Conservation (phyloP, 2,329 filamentous ascomycete species). For the Colletotrichum tanaceti region DNA sequence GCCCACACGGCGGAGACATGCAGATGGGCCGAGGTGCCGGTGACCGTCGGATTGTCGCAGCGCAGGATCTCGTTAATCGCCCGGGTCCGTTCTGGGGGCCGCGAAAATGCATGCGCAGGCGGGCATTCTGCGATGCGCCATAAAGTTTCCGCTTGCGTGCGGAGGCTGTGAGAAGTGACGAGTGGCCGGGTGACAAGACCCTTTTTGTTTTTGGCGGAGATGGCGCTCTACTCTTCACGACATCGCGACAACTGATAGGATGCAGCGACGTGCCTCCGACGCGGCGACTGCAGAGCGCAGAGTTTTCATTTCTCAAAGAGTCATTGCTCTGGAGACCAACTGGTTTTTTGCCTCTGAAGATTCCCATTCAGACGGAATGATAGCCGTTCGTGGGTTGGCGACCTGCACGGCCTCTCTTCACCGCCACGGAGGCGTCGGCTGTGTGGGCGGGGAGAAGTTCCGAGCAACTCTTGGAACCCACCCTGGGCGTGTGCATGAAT, state of each 20-base stretch:
- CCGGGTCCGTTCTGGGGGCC: conserved; percentile 26
- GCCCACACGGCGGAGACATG: conserved; percentile 27
- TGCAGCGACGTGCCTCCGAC: conserved; percentile 13
- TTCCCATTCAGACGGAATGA: conserved; percentile 27
- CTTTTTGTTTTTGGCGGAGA: conserved; percentile 16
- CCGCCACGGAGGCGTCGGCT: conserved; percentile 35
- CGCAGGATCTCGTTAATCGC: conserved; percentile 33
- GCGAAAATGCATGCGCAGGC: conserved; percentile 31
- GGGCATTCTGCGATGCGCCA: conserved; percentile 35
- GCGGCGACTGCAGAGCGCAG: conserved; percentile 32
- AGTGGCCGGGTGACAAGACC: conserved; percentile 22
- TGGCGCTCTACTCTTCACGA: conserved; percentile 22
- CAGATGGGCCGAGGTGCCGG: conserved; percentile 25
- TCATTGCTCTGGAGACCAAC: conserved; percentile 38
- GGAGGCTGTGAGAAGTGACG: conserved; percentile 36
- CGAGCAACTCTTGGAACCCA: conserved; percentile 30
- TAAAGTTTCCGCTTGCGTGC: conserved; percentile 36
- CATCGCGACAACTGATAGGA: conserved; percentile 33
- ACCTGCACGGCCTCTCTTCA: conserved; percentile 37
- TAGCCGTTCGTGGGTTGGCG: conserved; percentile 33
- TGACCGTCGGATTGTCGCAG: conserved; percentile 22
- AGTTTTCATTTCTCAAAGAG: conserved; percentile 32
- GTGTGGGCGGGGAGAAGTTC: conserved; percentile 39
- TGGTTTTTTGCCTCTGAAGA: conserved; percentile 25
- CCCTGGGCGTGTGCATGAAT: conserved; percentile 37